Evolutionary conservation across 768 basidiomycete species (phyloP), one percentile per base, ranked within the genome.

Genomic region (Russula dissimulans): DNA sequence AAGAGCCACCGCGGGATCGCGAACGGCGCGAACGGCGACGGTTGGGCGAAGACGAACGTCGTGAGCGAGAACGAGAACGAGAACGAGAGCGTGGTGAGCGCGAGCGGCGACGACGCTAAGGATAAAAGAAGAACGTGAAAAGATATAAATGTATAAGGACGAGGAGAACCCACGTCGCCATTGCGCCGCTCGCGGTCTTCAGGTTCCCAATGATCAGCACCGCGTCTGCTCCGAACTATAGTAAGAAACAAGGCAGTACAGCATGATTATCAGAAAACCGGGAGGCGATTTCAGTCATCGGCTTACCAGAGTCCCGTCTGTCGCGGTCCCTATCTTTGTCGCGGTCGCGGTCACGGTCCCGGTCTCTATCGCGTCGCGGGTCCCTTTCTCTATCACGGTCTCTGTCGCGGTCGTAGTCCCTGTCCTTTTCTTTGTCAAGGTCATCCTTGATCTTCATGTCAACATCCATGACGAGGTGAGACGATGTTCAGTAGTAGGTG

Each of bases 201-300:
- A 0, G 89, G 89, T 66, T 91, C 90, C 89, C 89, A 91, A 66
- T 91, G 89, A 72, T 92, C 89, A 42, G 80, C 79, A n/a, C 67
- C 68, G 41, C 76, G 73, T 47, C 77, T 70, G 42, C 76, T 78
- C 71, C 70, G 80, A 75, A 67, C 80, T 79, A 72, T 43, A 31
- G 52, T 14, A 4, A 54, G 58, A 70, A 72, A 71, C 72, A 63
- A 52, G 43, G 31, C 53, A 54, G 31, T 53, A 56, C 53, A 54
- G 31, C 54, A 56, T 31, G 17, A 42, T 48, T 59, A 51, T 54
- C 54, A 63, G 17, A 26, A 62, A 36, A 9, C 34, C 32, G 26
- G 26, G 15, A 42, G 45, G 8, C 41, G 44, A 34, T 26, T 26
- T 26, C 22, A 26, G 22, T 26, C 22, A 2, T 26, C 22, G 38